A percentile compares a stretch with the other conserved stretches of the same genome.
Conservation (phyloP, 257 asterid genomes). For the Scutellaria galericulata region DNA sequence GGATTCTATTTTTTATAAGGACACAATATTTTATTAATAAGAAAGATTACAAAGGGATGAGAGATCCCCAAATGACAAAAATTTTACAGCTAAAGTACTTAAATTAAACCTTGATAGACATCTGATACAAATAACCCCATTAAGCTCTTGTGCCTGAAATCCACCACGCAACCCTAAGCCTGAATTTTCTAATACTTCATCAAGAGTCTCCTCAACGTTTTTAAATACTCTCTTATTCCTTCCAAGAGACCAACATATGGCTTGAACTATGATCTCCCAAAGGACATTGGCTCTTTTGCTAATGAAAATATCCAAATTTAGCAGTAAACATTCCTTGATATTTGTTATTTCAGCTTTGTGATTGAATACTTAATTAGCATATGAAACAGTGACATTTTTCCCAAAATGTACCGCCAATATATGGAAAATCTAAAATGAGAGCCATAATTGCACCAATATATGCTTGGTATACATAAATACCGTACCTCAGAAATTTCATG, state of each 20-base stretch:
- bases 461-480: constrained; percentile 1
- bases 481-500: constrained; percentile 95
- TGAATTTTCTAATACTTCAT: no score
- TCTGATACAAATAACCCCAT: no score
- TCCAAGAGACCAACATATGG: no score
- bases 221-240: no score
- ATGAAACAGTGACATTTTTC: constrained; percentile 19
- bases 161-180: no score
- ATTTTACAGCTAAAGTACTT: no score
- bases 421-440: constrained; percentile 18
- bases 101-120: no score
- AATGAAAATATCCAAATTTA: no score
- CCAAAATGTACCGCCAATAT: constrained; percentile 14
- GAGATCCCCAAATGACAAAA: background rate
- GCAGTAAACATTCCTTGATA: background rate
- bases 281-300: no score
- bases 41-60: background rate
- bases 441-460: constrained; percentile 6
- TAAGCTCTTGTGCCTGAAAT: no score
- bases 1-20: background rate
- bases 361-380: constrained; percentile 7
- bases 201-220: no score
- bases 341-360: constrained; percentile 9
- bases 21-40: background rate
- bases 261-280: no score